Evolutionary conservation across 176 grass and related monocot species (phyloP).

Genomic region (Leersia perrieri): DNA sequence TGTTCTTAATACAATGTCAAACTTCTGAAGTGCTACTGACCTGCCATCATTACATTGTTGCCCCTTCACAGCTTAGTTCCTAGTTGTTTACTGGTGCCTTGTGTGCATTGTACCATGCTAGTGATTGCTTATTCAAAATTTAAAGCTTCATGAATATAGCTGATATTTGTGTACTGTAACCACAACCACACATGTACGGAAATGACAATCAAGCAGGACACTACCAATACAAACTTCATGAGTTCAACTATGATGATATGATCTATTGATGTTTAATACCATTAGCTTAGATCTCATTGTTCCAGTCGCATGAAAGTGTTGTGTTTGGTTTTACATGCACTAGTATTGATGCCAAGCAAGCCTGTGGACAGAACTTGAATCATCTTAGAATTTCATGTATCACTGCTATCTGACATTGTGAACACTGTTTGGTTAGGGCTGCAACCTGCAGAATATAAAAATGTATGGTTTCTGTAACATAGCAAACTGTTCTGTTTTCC

Average conservation of each 20-base stretch:
- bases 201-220: slow-evolving; percentile 1
- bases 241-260: background rate
- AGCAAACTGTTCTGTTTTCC: background rate
- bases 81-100: slow-evolving; percentile 1
- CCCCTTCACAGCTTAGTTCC: background rate
- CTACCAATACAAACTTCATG: background rate
- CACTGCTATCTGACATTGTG: background rate
- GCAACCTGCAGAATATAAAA: background rate
- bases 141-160: slow-evolving; percentile 2
- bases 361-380: background rate
- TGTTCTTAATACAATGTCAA: background rate
- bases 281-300: slow-evolving; percentile 15
- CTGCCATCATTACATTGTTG: background rate
- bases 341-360: background rate
- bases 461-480: background rate
- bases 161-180: slow-evolving; percentile 11
- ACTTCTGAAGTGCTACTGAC: background rate
- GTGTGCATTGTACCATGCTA: background rate
- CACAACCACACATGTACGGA: background rate
- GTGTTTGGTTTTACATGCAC: background rate
- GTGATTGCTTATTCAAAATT: background rate
- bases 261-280: slow-evolving; percentile 13
- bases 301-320: slow-evolving; percentile 1
- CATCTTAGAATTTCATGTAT: background rate
- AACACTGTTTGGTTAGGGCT: background rate